Evolutionary conservation across 2,329 filamentous ascomycete genomes (phyloP), one percentile per base, ranked within the genome.

Genomic region (Amauroascus verrucosus): DNA sequence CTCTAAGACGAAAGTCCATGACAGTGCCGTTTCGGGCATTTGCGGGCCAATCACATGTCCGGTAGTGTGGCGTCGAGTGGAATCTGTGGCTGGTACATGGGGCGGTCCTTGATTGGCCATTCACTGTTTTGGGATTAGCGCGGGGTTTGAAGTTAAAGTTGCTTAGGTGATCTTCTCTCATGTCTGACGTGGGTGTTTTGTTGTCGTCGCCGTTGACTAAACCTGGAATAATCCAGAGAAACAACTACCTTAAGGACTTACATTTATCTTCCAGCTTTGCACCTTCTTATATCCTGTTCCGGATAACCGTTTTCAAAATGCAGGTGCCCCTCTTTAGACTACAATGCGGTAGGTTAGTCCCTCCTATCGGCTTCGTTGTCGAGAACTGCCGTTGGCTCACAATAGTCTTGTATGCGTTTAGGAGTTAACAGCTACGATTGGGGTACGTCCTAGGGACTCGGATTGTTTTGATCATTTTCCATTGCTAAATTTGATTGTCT

Each of bases 351-450:
- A 69, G 62, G 69, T 62, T 22, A 24, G n/a, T 8, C 26, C n/a
- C 20, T 5, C n/a, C 35, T 32, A 26, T 40, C 9, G 45, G 13
- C 20, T 16, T 32, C 16, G 28, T 22, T 22, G 9, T 35, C n/a
- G 26, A 38, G 33, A 38, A 37, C 13, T 9, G 20, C 32, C 46
- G 22, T 38, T 20, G 51, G 40, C 35, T 41, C 22, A 48, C 38
- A 49, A 11, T 24, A 22, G 3, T n/a, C 16, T 43, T 6, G 24
- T 20, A 11, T 18, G 47, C 30, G 45, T 35, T 22, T 44, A 85
- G 93, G 91, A 65, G 88, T 95, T 66, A 97, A 97, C 72, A 96
- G 90, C 71, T 98, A 98, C 69, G 93, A 96, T 75, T 98, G 93
- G 93, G 93, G 81, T 83, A 71, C 61, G 40, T 74, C 53, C 61